Base-by-base conservation (phyloP, 2,329 filamentous ascomycete genomes). In the Aplosporella prunicola region DNA sequence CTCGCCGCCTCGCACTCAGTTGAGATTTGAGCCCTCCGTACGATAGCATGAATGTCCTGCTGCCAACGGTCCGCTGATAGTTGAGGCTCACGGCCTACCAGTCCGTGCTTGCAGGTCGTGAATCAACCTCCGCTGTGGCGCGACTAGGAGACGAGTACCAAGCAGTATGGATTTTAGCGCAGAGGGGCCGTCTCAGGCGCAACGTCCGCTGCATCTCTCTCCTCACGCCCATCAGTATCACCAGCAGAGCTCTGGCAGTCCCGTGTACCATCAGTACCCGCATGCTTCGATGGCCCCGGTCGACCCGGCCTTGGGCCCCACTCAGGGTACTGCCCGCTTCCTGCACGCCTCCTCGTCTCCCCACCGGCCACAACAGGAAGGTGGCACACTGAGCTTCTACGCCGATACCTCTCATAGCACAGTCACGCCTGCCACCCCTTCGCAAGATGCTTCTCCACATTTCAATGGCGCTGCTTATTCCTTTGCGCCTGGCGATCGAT, bases 401-500 rank as follows among this genome's bases (percentile, higher is more conserved):
- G 54, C 50, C 46, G 56, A 58, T 47, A 58, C 59, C 52, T 42
- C 49, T 36, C 57, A 55, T 47, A 50, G 31, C 44, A 56, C 57
- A 20, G 50, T 51, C 42, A 58, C 58, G 9, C 57, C 58, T 32
- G 53, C 57, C 11, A 53, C 53, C 7, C 53, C 57, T 32, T 55
- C 57, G 26, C 55, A 57, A 25, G 27, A 30, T 42, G 50, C 57
- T 32, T 62, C 59, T 23, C 58, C 58, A 38, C 56, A 57, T 44
- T 62, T 58, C 51, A 46, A 52, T 14, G 49, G 51, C 43, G 57
- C 58, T n/a, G 27, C 53, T 13, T 36, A 35, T 42, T 64, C 50
- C 43, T n/a, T n/a, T n/a, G 51, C 49, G 27, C 66, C 68, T 5
- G 55, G 57, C 37, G 70, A 74, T 48, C 68, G 72, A 35, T 46